Evolutionary conservation across 2,329 filamentous ascomycete genomes (phyloP), one percentile per base, ranked within the genome.

Genomic region (Fusarium xylarioides): DNA sequence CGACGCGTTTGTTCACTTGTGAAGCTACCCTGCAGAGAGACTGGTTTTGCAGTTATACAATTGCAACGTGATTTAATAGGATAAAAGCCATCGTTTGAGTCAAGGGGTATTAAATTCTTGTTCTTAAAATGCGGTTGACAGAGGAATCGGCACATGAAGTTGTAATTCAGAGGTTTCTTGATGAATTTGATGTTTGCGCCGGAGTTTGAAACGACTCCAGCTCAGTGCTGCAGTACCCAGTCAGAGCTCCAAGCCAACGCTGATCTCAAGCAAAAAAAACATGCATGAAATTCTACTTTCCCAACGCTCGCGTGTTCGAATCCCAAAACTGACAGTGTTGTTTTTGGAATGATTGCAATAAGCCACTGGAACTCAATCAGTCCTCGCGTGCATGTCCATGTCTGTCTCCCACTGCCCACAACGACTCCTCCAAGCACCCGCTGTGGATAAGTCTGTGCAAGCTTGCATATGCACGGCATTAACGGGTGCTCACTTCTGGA

Each of bases 251-350:
- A 28, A 26, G 5, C 26, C 26, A 28, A 28, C 26, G 6, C 6
- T 28, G 26, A 28, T 7, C 26, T 28, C 21, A 11, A 21, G 15
- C 21, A 32, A 15, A 19, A n/a, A 2, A 4, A 26, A 26, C 2
- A 2, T 7, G 8, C n/a, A 0, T 2, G 9, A 2, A 11, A 7
- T 18, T 10, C 8, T 2, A n/a, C 2, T 1, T 7, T 5, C 26
- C 4, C 7, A 16, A 23, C 5, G 15, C 11, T 55, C 35, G 11
- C 26, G 8, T 30, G 35, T 42, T 55, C 52, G 52, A 55, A 30
- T 10, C 35, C 35, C 21, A 11, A 2, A 2, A 7, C 2, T 1
- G 15, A 30, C 15, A 12, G 19, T 30, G 7, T 11, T 7, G 7
- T 14, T 21, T 38, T 30, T 42, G 11, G 14, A 30, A 21, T 28